Conservation (phyloP, 257 asterid genomes). For the Ocimum tenuiflorum region DNA sequence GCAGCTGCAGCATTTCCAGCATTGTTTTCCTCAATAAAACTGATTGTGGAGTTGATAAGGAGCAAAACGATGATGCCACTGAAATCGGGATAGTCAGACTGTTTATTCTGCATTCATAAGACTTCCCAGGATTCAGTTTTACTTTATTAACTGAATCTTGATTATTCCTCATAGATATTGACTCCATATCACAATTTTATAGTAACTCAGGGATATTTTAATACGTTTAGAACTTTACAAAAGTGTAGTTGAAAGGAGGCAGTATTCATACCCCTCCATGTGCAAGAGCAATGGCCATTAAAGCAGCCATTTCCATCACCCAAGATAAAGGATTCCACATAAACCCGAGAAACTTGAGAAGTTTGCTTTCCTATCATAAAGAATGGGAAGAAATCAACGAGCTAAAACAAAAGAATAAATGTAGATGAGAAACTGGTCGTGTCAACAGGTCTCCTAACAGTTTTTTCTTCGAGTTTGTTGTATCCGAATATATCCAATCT, state of each 20-base stretch:
- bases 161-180: no score
- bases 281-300: conserved; percentile 61
- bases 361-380: conserved; percentile 39
- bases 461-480: conserved; percentile 52
- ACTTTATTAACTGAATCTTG: neutral
- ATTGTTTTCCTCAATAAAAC: conserved; percentile 57
- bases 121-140: neutral
- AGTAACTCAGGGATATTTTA: no score
- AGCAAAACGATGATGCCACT: conserved; percentile 45
- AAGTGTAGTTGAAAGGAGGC: no score
- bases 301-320: conserved; percentile 65
- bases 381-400: neutral
- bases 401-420: neutral
- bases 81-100: conserved; percentile 44
- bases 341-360: conserved; percentile 50
- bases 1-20: conserved; percentile 69
- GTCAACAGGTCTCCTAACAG: conserved; percentile 21
- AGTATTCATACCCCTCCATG: conserved; percentile 46
- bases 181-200: no score
- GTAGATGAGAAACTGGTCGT: neutral
- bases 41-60: conserved; percentile 48
- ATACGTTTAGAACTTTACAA: no score
- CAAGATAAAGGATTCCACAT: conserved; percentile 35
- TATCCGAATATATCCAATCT: conserved; percentile 39
- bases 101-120: conserved; percentile 27